A percentile compares a stretch with the other conserved stretches of the same genome.
Conservation (phyloP, 192 early-diverging fungal genomes). For the Obelidium mucronatum region DNA sequence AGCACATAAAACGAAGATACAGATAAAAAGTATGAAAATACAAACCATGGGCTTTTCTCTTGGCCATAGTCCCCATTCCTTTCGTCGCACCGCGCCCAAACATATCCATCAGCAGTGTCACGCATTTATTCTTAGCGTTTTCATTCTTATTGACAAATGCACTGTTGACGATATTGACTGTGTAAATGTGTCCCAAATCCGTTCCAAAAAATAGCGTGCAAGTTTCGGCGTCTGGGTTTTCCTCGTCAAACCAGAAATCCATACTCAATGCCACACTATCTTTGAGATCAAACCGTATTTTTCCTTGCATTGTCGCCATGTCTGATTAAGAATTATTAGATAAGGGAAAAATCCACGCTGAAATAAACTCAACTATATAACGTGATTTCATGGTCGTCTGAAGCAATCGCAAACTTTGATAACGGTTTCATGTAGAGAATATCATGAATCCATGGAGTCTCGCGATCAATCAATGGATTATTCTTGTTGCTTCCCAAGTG, state of each 20-base stretch:
- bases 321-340: constrained; percentile 35
- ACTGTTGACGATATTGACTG: constrained; percentile 47
- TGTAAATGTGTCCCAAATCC: constrained; percentile 48
- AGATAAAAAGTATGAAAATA: neutral
- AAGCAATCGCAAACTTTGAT: constrained; percentile 51
- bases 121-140: constrained; percentile 38
- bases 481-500: constrained; percentile 28
- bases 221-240: constrained; percentile 48
- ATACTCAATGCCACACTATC: constrained; percentile 47
- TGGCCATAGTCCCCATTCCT: constrained; percentile 40
- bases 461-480: constrained; percentile 34
- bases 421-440: constrained; percentile 44
- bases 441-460: constrained; percentile 57
- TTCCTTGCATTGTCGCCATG: constrained; percentile 49
- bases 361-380: constrained; percentile 57
- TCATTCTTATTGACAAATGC: constrained; percentile 40
- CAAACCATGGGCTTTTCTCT: constrained; percentile 54
- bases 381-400: constrained; percentile 62
- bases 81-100: constrained; percentile 21
- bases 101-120: constrained; percentile 35
- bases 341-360: constrained; percentile 10
- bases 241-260: constrained; percentile 40
- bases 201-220: constrained; percentile 56
- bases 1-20: neutral
- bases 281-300: constrained; percentile 53